Evolutionary conservation across 768 basidiomycete species (phyloP).

Genomic region (Suillus sp.): DNA sequence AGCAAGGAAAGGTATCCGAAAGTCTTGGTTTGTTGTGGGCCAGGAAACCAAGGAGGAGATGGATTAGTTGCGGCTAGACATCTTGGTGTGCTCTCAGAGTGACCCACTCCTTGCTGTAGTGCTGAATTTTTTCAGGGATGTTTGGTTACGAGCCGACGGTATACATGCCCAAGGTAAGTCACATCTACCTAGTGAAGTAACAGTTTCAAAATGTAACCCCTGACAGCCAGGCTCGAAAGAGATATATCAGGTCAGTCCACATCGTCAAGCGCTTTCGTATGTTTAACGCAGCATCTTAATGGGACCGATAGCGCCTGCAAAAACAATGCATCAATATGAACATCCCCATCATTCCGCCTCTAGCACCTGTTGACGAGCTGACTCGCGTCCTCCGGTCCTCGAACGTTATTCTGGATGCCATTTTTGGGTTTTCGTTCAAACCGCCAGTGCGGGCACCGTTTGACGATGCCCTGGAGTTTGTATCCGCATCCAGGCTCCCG

Average conservation of each 20-base stretch:
- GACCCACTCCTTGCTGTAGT: neutral
- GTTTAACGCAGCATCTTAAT: neutral
- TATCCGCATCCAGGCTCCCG: conserved; percentile 67
- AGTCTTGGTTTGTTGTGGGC: conserved; percentile 95
- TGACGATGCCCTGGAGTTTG: conserved; percentile 66
- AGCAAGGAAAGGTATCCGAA: conserved; percentile 63
- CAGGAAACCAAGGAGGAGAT: conserved; percentile 97
- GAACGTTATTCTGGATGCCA: conserved; percentile 90
- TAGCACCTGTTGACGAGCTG: conserved; percentile 48
- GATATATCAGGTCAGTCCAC: conserved; percentile 69
- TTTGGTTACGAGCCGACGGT: conserved; percentile 90
- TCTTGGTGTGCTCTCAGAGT: conserved; percentile 55
- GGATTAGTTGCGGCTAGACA: conserved; percentile 96
- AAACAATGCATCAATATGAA: conserved; percentile 88
- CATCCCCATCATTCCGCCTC: conserved; percentile 68
- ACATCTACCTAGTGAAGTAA: neutral
- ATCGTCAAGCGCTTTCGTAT: neutral
- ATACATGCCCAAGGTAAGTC: conserved; percentile 87
- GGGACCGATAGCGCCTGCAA: conserved; percentile 63
- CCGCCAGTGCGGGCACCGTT: conserved; percentile 91
- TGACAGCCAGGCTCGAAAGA: conserved; percentile 89
- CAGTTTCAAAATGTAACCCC: neutral
- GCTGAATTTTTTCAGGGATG: conserved; percentile 55
- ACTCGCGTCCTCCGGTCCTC: conserved; percentile 53
- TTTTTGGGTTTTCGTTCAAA: conserved; percentile 98